Conservation (phyloP, 257 asterid species). For the Paulownia fortunei region DNA sequence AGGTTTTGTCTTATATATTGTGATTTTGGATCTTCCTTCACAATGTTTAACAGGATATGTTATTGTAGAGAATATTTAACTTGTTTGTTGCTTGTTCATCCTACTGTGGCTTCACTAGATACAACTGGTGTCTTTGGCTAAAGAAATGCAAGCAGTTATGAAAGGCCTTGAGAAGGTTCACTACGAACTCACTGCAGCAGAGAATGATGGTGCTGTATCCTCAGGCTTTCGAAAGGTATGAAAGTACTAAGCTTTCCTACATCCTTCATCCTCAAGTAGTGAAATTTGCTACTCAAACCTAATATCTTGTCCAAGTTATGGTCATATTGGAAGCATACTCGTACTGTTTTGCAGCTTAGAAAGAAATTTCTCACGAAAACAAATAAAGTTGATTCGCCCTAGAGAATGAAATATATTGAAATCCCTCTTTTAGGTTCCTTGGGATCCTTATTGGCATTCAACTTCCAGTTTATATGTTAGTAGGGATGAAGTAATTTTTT, state of each 20-base stretch:
- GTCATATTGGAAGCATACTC: background rate
- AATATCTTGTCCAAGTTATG: background rate
- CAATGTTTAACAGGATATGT: slow-evolving; percentile 3
- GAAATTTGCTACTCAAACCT: background rate
- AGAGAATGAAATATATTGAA: background rate
- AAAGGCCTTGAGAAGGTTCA: slow-evolving; percentile 86
- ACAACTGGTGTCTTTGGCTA: slow-evolving; percentile 79
- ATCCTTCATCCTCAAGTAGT: background rate
- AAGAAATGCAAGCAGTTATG: slow-evolving; percentile 86
- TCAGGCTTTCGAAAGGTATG: slow-evolving; percentile 70
- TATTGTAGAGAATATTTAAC: slow-evolving; percentile 5
- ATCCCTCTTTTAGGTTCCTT: background rate
- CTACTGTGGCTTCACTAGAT: slow-evolving; percentile 47
- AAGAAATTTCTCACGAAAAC: background rate
- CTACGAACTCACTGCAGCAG: slow-evolving; percentile 72
- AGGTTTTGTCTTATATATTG: slow-evolving; percentile 44
- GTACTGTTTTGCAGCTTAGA: background rate
- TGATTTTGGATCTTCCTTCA: slow-evolving; percentile 9
- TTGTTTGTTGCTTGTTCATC: slow-evolving; percentile 15
- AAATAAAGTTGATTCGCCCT: background rate
- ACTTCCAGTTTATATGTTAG: background rate
- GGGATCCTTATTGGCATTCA: background rate
- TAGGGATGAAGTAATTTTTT: background rate
- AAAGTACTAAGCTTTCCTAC: background rate
- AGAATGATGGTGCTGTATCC: slow-evolving; percentile 73